Base-by-base conservation (phyloP, 2,329 filamentous ascomycete genomes). In the Gnomoniopsis sp. region DNA sequence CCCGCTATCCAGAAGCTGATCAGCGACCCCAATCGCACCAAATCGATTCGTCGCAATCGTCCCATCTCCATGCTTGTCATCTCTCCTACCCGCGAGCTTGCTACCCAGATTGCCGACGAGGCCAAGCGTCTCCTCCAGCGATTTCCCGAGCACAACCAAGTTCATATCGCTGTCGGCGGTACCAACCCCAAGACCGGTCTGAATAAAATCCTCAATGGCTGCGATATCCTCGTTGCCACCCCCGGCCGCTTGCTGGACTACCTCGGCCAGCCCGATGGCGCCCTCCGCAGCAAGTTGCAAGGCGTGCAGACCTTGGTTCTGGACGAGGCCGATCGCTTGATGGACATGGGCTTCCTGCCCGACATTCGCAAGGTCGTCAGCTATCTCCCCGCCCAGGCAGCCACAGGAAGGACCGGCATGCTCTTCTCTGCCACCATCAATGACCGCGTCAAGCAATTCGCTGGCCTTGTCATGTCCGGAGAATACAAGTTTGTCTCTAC, bases 301-400 rank as follows among this genome's bases (percentile, higher is more conserved):
- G 75, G 80, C 41, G 73, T 96, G 41, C 89, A 93, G 69, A 92
- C 89, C 62, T 77, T 95, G 3, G 89, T 95, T 19, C 82, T 99
- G 38, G 95, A 99, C 69, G 95, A 99, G 76, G 95, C 93, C 52
- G 95, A 99, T 73, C 84, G 95, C 60, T 77, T 99, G 26, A 79
- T 99, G 12, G 95, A 99, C 74, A 81, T 98, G 22, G 95, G 96
- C 6, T 96, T 96, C 69, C 86, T 90, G n/a, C 85, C 86, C 2
- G 86, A 88, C 11, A 79, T 96, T 2, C 85, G 89, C 70, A 88
- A 90, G 65, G 93, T 96, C 60, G 79, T 96, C 21, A 79, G 82
- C 64, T 83, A 86, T 12, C 78, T 96, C 3, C 90, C 90, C 0
- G 73, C 82, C 61, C 85, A 87, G 70, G 70, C 75, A 2, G 71